Conservation (phyloP, 768 basidiomycete genomes). For the Boletus vinaceobasis region DNA sequence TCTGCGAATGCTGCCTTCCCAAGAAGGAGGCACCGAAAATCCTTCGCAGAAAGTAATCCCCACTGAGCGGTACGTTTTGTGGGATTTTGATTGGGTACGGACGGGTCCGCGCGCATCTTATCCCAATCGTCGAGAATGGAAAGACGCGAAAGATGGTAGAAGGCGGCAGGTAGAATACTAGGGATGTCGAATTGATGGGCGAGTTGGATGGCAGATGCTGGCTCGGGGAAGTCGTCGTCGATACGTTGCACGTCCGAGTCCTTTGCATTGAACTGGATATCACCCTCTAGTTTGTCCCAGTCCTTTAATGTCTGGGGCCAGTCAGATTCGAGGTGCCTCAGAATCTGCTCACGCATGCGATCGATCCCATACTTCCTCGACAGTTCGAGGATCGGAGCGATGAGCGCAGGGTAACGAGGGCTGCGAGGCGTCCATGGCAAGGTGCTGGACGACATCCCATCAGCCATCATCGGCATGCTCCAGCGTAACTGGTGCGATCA, state of each 20-base stretch:
- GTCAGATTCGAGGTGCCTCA: conserved; percentile 1
- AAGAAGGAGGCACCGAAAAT: conserved; percentile 15
- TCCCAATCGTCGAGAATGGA: conserved; percentile 20
- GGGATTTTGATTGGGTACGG: not conserved
- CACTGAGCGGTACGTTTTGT: conserved; percentile 24
- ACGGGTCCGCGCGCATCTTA: not conserved
- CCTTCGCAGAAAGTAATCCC: conserved; percentile 17
- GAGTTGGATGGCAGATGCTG: conserved; percentile 37
- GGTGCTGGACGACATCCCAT: not conserved
- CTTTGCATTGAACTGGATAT: not conserved
- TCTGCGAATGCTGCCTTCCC: conserved; percentile 6
- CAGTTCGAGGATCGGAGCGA: conserved; percentile 8
- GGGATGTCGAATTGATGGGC: conserved; percentile 40
- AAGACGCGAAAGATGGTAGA: conserved; percentile 43
- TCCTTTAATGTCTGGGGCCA: conserved; percentile 12
- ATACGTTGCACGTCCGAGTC: not conserved
- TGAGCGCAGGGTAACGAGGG: not conserved
- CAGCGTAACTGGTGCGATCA: not conserved
- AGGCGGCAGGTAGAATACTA: conserved; percentile 45
- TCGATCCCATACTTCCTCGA: conserved; percentile 11
- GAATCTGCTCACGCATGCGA: conserved; percentile 4
- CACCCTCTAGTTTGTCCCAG: conserved; percentile 11
- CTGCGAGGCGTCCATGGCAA: conserved; percentile 5
- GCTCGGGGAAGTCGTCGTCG: conserved; percentile 18
- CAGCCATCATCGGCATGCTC: not conserved